Evolutionary conservation across 2,329 filamentous ascomycete genomes (phyloP), one percentile per base, ranked within the genome.

Genomic region (Taxawa tesnikishii): DNA sequence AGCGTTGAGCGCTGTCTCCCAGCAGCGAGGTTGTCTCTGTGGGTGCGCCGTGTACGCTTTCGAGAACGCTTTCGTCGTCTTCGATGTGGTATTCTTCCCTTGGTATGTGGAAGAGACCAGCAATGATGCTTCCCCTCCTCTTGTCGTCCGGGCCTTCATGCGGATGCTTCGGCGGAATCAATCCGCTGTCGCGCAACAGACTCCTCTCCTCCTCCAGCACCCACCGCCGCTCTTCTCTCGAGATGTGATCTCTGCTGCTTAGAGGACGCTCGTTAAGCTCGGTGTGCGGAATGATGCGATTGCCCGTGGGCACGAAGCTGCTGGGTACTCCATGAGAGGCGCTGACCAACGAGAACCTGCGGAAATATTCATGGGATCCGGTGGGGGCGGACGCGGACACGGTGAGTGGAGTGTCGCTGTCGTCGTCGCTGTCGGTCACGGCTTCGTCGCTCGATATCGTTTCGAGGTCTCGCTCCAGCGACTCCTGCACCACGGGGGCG

Each of bases 121-220:
- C 8, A 23, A 23, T n/a, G 19, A 8, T 8, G 19, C n/a, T 8
- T 23, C 8, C n/a, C 8, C 32, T 38, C 15, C 31, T 31, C n/a
- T 36, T 38, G 10, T 31, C 17, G 2, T 27, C 18, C 21, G 36
- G 38, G 10, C 30, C 34, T 16, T 43, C 43, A 24, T 58, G 53
- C 2, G 62, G 59, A 33, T 65, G 59, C 40, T 70, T 69, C 10
- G 68, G 63, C 3, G 65, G 59, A 21, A 77, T 65, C 25, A 77
- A 51, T 38, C 69, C 54, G 44, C 76, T 77, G 47, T 78, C 73
- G 29, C 65, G 58, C 26, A 78, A 54, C 33, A 78, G 49, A 41
- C 65, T 66, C 38, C 71, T 55, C 50, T 76, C 71, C 40, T 76
- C 70, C 29, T 67, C 59, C 31, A 69, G 58, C 3, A 65, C 63